These are phyloP conservation scores for Arxiozyma slooffiae DNA, from an alignment of 1,139 yeast genomes.

Conservation along the genomic window DNA sequence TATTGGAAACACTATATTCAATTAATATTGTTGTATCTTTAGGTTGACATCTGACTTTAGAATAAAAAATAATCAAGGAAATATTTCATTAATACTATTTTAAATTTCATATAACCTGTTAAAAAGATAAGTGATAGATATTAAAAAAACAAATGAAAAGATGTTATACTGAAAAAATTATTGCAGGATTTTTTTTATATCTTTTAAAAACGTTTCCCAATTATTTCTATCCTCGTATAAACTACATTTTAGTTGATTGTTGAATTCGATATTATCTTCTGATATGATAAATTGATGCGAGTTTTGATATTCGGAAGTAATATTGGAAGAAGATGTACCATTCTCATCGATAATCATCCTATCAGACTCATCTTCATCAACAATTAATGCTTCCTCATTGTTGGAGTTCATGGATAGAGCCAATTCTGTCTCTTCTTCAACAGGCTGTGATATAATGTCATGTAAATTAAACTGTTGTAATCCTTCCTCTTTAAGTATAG, in stretches of 20 bases:
- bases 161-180: neutral
- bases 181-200: neutral
- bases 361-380: conserved; percentile 6
- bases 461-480: conserved; percentile 27
- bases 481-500: conserved; percentile 29
- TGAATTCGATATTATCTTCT: conserved; percentile 25
- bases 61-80: no score
- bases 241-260: conserved; percentile 17
- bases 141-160: neutral
- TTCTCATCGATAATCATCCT: conserved; percentile 7
- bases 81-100: no score
- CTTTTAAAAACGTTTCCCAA: conserved; percentile 17
- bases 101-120: no score
- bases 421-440: conserved; percentile 13
- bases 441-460: conserved; percentile 26
- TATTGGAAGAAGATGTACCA: neutral
- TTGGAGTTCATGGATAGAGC: neutral
- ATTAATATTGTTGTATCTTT: no score
- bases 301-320: conserved; percentile 9
- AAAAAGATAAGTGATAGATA: neutral
- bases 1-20: neutral
- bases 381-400: conserved; percentile 3
- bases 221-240: conserved; percentile 17
- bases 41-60: no score
- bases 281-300: conserved; percentile 17